Evolutionary conservation across 2,329 filamentous ascomycete genomes (phyloP).

Genomic region (Biscogniauxia marginata): DNA sequence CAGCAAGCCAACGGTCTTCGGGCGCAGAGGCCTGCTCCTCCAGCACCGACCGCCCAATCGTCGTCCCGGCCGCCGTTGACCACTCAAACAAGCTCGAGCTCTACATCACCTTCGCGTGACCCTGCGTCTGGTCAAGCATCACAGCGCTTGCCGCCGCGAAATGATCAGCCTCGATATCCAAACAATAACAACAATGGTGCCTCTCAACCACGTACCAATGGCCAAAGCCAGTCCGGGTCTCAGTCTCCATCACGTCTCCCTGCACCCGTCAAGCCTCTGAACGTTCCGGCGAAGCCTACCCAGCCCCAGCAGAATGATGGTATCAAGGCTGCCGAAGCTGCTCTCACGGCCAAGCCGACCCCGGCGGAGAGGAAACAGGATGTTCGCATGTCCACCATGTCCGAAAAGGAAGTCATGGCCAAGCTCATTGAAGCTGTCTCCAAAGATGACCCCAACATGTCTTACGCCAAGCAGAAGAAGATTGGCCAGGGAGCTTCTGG

Average conservation of each 20-base stretch:
- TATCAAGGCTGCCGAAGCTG: constrained; percentile 86
- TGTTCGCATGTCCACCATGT: constrained; percentile 98
- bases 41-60: constrained; percentile 52
- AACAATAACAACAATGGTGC: constrained; percentile 55
- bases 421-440: constrained; percentile 92
- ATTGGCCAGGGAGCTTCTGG: constrained; percentile 98
- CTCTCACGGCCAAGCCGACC: constrained; percentile 78
- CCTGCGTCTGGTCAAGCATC: constrained; percentile 36
- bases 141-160: constrained; percentile 43
- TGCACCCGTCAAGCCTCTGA: constrained; percentile 73
- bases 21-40: constrained; percentile 81
- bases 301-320: constrained; percentile 57
- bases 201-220: constrained; percentile 47
- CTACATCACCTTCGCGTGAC: constrained; percentile 40
- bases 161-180: constrained; percentile 56
- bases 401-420: constrained; percentile 94
- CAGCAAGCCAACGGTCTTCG: constrained; percentile 56
- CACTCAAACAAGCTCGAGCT: constrained; percentile 50
- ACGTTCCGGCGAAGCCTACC: constrained; percentile 68
- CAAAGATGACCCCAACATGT: constrained; percentile 89
- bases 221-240: constrained; percentile 39
- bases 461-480: constrained; percentile 99
- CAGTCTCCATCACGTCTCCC: constrained; percentile 50
- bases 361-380: constrained; percentile 78
- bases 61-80: constrained; percentile 46